Percentiles rank a stretch among this genome's conserved stretches.
Conservation (phyloP, 106 monocot genomes). For the Acorus gramineus region DNA sequence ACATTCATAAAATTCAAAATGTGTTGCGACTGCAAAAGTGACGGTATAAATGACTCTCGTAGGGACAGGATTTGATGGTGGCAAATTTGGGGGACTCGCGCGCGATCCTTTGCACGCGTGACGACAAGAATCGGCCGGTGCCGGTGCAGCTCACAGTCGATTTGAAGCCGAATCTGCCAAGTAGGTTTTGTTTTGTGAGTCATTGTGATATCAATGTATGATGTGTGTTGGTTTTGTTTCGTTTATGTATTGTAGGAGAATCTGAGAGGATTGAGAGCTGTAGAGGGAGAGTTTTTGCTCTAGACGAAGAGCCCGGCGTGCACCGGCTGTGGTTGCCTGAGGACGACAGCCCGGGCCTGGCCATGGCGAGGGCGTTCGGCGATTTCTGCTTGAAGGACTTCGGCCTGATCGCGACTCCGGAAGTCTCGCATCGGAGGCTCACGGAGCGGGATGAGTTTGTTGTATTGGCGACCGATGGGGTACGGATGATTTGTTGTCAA, state of each 20-base stretch:
- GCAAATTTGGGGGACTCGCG: slow-evolving; percentile 48
- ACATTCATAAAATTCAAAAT: too few species aligned
- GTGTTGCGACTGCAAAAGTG: too few species aligned
- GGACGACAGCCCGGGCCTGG: slow-evolving; percentile 39
- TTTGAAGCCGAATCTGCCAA: slow-evolving; percentile 42
- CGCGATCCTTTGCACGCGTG: slow-evolving; percentile 31
- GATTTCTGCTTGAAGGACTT: slow-evolving; percentile 54
- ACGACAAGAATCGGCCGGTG: slow-evolving; percentile 23
- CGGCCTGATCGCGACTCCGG: slow-evolving; percentile 39
- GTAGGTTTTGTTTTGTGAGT: slow-evolving; percentile 10
- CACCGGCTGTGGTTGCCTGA: slow-evolving; percentile 44
- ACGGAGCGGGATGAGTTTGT: slow-evolving; percentile 40
- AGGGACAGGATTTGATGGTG: slow-evolving; percentile 35
- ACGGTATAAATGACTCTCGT: not conserved
- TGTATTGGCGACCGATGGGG: slow-evolving; percentile 51
- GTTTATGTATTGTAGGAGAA: slow-evolving; percentile 19
- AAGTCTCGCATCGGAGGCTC: slow-evolving; percentile 27
- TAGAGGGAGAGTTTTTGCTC: slow-evolving; percentile 39
- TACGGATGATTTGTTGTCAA: slow-evolving; percentile 2
- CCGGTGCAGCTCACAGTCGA: slow-evolving; percentile 43
- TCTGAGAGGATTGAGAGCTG: slow-evolving; percentile 35
- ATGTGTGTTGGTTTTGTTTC: not conserved
- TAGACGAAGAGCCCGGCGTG: slow-evolving; percentile 40
- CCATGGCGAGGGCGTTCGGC: slow-evolving; percentile 52
- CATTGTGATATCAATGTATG: not conserved